These are phyloP conservation scores for Beauveria medogensis DNA, from an alignment of 2,329 filamentous ascomycete genomes.

Conservation along the genomic window DNA sequence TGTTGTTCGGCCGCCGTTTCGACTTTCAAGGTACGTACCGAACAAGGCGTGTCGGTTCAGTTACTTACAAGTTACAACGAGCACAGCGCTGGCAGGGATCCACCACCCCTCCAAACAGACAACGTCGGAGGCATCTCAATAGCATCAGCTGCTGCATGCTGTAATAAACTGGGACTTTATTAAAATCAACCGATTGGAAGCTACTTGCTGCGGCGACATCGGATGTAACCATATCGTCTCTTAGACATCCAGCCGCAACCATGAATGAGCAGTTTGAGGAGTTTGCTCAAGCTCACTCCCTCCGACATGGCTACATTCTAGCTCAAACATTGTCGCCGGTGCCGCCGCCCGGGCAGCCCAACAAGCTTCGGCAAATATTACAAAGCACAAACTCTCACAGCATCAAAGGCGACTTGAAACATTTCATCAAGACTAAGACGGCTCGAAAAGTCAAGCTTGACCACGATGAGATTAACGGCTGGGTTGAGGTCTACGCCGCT, in stretches of 20 bases:
- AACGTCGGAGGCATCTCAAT: not conserved
- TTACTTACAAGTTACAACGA: not conserved
- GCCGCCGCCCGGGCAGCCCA: conserved; percentile 51
- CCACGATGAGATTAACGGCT: conserved; percentile 66
- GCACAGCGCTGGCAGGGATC: not conserved
- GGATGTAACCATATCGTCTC: not conserved
- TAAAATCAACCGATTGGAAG: not conserved
- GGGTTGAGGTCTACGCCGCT: conserved; percentile 74
- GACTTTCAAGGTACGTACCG: not conserved
- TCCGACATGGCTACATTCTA: conserved; percentile 62
- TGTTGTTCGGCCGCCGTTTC: not conserved
- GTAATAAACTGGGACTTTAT: not conserved
- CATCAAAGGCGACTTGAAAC: conserved; percentile 61
- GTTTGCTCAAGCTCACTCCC: conserved; percentile 61
- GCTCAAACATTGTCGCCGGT: conserved; percentile 69
- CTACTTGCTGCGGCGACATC: not conserved
- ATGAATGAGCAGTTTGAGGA: conserved; percentile 71
- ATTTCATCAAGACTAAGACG: conserved; percentile 58
- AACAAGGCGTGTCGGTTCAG: not conserved
- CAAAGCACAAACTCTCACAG: conserved; percentile 60
- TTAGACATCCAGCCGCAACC: conserved; percentile 13
- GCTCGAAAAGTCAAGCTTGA: conserved; percentile 44
- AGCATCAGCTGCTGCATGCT: not conserved
- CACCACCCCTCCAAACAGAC: conserved; percentile 11
- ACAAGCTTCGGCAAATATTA: conserved; percentile 62